phyloP scores from a whole-genome alignment of 2,329 filamentous ascomycete species.

The Beauveria rudraprayagi region DNA sequence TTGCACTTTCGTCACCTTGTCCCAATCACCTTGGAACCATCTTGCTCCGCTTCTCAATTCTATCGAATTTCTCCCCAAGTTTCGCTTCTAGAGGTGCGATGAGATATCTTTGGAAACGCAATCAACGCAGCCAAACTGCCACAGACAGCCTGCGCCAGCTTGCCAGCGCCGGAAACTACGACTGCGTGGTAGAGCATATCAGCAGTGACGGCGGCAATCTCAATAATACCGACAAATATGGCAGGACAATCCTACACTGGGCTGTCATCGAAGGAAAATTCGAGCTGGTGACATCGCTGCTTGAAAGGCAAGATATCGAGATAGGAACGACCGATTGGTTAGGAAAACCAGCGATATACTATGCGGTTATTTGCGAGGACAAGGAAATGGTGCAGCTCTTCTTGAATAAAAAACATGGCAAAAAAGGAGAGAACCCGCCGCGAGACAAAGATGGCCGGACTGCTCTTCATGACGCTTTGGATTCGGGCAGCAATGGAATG shows the following conservation, averaged over 20 bases:
- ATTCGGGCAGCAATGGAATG: not conserved
- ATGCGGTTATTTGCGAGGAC: not conserved
- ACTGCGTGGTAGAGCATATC: too few species aligned
- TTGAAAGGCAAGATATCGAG: not conserved
- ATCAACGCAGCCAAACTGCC: too few species aligned
- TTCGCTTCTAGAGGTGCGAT: too few species aligned
- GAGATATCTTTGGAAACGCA: too few species aligned
- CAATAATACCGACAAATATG: not conserved
- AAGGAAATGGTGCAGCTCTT: not conserved
- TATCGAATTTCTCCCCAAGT: too few species aligned
- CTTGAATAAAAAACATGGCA: not conserved
- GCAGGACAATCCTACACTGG: not conserved
- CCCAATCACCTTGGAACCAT: too few species aligned
- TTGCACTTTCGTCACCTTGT: too few species aligned
- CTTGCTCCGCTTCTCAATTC: too few species aligned
- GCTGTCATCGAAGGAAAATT: not conserved
- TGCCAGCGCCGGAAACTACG: too few species aligned
- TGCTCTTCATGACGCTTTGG: not conserved
- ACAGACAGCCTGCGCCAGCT: too few species aligned
- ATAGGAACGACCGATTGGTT: not conserved
- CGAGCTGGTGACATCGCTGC: not conserved
- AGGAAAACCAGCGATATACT: not conserved
- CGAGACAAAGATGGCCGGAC: not conserved
- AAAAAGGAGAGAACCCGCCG: not conserved
- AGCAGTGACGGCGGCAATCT: too few species aligned